Base-by-base conservation (phyloP, 305 asterid genomes). In the Fraxinus xanthoxyloides region DNA sequence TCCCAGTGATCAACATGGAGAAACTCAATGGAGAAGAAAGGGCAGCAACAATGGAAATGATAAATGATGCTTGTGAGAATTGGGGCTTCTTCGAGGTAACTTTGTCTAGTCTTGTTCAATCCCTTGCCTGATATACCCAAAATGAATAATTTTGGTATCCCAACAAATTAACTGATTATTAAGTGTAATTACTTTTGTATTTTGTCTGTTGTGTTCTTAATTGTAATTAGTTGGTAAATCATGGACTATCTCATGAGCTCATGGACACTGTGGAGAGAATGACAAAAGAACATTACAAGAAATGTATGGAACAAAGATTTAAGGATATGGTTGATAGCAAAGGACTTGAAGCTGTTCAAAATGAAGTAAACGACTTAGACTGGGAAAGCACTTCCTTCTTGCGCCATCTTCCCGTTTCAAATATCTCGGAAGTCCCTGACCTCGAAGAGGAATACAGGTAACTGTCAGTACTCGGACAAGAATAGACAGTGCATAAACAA, bases 381-480 rank as follows among this genome's bases (percentile, higher is more conserved):
- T 95, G 98, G 98, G 98, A 95, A 48, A 88, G 91, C 87, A 88
- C 91, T 48, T 90, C 88, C 87, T 90, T 56, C 86, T 76, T 90
- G 85, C 87, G 86, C 63, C 93, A 90, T 76, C 97, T 90, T 35
- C 98, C 98, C 8, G 81, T 76, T 35, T 93, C 98, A 2, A 95
- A 92, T 84, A 88, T 95, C 86, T 88, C 92, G 0, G 90, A 95
- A 43, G 59, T 95, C 83, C 97, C 98, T 13, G 97, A 95, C 86
- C 97, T 95, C 34, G 91, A 91, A 1, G 88, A 91, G 0, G 87
- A 93, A 32, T 93, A 95, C 97, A 90, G 98, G 98, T 85, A 26
- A 3, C 7, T 75, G 13, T n/a, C 17, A 61, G 30, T 1, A 2
- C 72, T 61, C 65, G 51, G 26, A 54, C 35, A 13, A 3, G 43